These are phyloP conservation scores for Stenogyne calaminthoides DNA, from an alignment of 305 asterid genomes.

Conservation along the genomic window DNA sequence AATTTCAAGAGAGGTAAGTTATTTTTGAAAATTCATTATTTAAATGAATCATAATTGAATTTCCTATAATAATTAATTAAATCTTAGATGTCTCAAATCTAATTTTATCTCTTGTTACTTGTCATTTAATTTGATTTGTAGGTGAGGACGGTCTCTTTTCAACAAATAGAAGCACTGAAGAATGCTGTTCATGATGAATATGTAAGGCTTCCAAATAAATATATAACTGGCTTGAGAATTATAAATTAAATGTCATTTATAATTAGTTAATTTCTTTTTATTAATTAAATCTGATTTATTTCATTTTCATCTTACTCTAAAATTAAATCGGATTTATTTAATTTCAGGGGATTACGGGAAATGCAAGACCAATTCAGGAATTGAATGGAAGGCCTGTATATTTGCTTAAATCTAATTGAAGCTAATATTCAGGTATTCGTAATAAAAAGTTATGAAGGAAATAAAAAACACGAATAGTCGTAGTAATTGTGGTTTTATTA, in stretches of 20 bases:
- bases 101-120: not conserved
- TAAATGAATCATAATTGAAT: too few relatives aligned
- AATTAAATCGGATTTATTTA: not conserved
- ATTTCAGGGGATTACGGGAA: conserved; percentile 46
- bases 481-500: not conserved
- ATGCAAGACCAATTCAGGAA: conserved; percentile 62
- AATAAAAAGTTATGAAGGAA: too few relatives aligned
- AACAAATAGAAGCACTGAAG: conserved; percentile 42
- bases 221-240: too few relatives aligned
- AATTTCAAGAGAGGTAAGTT: conserved; percentile 39
- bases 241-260: not conserved
- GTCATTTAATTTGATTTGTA: conserved; percentile 26
- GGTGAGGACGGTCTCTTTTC: conserved; percentile 55
- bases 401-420: not conserved
- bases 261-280: not conserved
- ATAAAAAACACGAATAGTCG: not conserved
- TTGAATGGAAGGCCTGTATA: conserved; percentile 42
- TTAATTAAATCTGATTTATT: not conserved
- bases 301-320: not conserved
- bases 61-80: too few relatives aligned
- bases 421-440: too few relatives aligned
- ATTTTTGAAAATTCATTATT: too few relatives aligned
- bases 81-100: not conserved
- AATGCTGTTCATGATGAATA: conserved; percentile 50
- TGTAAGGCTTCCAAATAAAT: conserved; percentile 36